These are phyloP conservation scores for Fusarium sambucinum DNA, from an alignment of 2,329 filamentous ascomycete genomes.

Conservation along the genomic window DNA sequence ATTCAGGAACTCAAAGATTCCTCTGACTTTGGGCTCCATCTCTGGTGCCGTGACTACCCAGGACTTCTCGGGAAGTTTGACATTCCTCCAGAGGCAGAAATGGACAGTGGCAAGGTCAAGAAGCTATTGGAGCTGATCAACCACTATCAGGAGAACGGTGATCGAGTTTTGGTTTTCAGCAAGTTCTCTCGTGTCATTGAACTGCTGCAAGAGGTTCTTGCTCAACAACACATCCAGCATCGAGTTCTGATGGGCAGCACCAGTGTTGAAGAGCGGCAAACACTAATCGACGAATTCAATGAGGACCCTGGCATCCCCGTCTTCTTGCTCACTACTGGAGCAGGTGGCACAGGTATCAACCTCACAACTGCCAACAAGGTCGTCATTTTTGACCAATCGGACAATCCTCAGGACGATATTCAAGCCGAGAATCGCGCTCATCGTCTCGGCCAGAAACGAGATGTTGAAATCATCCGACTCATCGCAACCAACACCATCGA, in stretches of 20 bases:
- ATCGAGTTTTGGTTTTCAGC: conserved; percentile 90
- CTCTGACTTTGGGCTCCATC: conserved; percentile 74
- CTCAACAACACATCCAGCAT: conserved; percentile 78
- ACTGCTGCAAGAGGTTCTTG: conserved; percentile 85
- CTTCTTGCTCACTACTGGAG: conserved; percentile 92
- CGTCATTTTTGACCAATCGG: conserved; percentile 95
- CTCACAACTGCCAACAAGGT: conserved; percentile 96
- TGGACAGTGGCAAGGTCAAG: conserved; percentile 84
- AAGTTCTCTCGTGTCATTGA: conserved; percentile 94
- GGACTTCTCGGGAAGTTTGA: conserved; percentile 66
- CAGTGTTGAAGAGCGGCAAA: conserved; percentile 84
- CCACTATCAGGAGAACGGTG: conserved; percentile 81
- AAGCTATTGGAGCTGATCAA: conserved; percentile 81
- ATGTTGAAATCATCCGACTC: conserved; percentile 90
- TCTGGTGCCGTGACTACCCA: conserved; percentile 72
- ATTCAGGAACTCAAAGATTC: conserved; percentile 67
- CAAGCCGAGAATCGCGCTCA: conserved; percentile 98
- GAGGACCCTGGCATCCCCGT: conserved; percentile 81
- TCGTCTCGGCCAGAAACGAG: conserved; percentile 88
- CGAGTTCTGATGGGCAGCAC: conserved; percentile 90
- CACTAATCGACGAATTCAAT: conserved; percentile 89
- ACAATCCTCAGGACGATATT: conserved; percentile 98
- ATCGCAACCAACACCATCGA: conserved; percentile 88
- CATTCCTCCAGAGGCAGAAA: conserved; percentile 64
- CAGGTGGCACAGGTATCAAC: conserved; percentile 97